phyloP scores from a whole-genome alignment of 495 filamentous ascomycete species.

The Copromyces sp. region DNA sequence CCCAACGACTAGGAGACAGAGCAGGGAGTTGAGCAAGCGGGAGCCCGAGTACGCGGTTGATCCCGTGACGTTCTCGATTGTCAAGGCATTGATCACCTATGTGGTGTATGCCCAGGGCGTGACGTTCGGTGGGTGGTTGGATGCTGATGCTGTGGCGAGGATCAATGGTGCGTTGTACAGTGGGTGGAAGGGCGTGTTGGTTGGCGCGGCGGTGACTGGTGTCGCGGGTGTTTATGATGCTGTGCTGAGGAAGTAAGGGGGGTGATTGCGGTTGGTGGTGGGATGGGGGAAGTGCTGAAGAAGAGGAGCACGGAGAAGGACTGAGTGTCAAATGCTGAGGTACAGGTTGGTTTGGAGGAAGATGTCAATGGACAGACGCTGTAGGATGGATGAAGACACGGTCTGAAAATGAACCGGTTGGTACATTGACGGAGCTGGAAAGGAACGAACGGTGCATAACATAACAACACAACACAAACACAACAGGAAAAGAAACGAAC shows the following conservation, averaged over 20 bases:
- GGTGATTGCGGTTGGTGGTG: background rate
- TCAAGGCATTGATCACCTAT: constrained; percentile 70
- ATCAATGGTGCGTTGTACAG: constrained; percentile 62
- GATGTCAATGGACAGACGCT: background rate
- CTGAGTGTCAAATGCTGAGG: background rate
- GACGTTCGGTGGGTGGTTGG: constrained; percentile 53
- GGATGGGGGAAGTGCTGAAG: background rate
- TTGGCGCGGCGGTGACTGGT: constrained; percentile 59
- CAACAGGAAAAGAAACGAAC: background rate
- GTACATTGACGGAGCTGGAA: background rate
- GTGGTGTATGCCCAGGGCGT: constrained; percentile 65
- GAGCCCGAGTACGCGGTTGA: constrained; percentile 53
- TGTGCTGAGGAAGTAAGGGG: constrained; percentile 56
- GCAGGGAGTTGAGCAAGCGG: background rate
- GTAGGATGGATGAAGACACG: background rate
- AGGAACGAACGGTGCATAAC: background rate
- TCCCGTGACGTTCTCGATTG: constrained; percentile 79
- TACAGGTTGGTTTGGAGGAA: background rate
- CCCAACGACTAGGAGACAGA: constrained; percentile 19
- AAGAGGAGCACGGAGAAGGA: background rate
- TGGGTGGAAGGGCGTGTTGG: constrained; percentile 57
- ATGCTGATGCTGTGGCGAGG: constrained; percentile 43
- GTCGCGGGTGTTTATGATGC: constrained; percentile 74
- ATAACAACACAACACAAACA: background rate
- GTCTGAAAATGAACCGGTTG: background rate